These are phyloP conservation scores for Rhodomyrtus tomentosa DNA, from an alignment of 345 rosid genomes.

Conservation along the genomic window DNA sequence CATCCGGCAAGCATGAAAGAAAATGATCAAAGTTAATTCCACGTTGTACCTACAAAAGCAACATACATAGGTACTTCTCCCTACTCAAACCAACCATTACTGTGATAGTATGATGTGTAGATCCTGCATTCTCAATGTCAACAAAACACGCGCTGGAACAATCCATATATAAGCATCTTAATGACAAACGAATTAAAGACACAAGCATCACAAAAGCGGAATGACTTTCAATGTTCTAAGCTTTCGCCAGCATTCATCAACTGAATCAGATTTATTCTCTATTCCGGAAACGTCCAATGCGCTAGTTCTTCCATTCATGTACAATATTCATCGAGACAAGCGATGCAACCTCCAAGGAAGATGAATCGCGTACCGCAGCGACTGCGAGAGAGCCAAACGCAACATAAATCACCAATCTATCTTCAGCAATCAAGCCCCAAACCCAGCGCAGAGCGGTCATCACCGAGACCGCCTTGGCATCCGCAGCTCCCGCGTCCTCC, in stretches of 20 bases:
- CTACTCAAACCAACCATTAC: not conserved
- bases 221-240: not conserved
- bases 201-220: not conserved
- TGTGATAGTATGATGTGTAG: not conserved
- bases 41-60: not conserved
- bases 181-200: not conserved
- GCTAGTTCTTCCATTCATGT: not conserved
- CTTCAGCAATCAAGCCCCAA: slow-evolving; percentile 31
- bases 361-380: slow-evolving; percentile 20
- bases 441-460: slow-evolving; percentile 18
- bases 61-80: not conserved
- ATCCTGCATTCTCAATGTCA: not conserved
- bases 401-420: slow-evolving; percentile 21
- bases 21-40: not conserved
- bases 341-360: not conserved
- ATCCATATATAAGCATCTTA: not conserved
- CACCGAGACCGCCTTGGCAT: slow-evolving; percentile 15
- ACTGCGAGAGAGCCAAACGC: slow-evolving; percentile 22
- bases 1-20: not conserved
- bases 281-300: not conserved
- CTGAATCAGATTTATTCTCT: not conserved
- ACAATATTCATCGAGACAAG: not conserved
- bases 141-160: not conserved
- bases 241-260: not conserved
- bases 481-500: not conserved